Evolutionary conservation across 106 monocot species (phyloP), one percentile per base, ranked within the genome.

Genomic region (Dioscorea zingiberensis): DNA sequence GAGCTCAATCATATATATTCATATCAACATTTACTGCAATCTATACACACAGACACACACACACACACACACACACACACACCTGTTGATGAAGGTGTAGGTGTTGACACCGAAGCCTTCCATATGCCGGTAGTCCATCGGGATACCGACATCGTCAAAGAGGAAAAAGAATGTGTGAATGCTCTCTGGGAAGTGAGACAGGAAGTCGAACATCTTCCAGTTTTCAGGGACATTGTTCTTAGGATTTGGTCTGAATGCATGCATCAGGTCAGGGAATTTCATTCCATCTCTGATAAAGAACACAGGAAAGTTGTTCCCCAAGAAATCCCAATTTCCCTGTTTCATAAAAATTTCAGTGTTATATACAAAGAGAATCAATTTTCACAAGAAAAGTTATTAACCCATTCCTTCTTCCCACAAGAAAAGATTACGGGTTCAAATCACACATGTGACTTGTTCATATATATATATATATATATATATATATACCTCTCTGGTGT

Each of bases 101-200:
- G 91, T 84, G 79, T 87, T 92, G 55, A 92, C 92, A 23, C 92
- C 87, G 60, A 92, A 92, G 2, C 92, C 92, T 18, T 92, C 84
- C 92, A 92, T 87, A 82, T 87, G 92, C 9, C 92, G 72, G 74
- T 87, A 92, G 70, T 87, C 82, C 3, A 60, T 18, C 18, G 91
- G 91, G 8, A 92, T 77, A 6, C 87, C 91, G 32, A 87, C 87
- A 29, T 92, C 91, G 47, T 92, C 91, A 73, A 92, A 92, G 69
- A 92, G 87, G 84, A 92, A 92, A 84, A 77, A 84, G 82, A 91
- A 91, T 21, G 91, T 92, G 84, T 87, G 91, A 15, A 87, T 70
- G 74, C 87, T 92, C 76, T 87, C 91, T 0, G 91, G 91, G 66
- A 45, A 71, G 73, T 92, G 91, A 4, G 84, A 84, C 27, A 80